Evolutionary conservation across 331 rosid species (phyloP).

Genomic region (Acacia pycnantha): DNA sequence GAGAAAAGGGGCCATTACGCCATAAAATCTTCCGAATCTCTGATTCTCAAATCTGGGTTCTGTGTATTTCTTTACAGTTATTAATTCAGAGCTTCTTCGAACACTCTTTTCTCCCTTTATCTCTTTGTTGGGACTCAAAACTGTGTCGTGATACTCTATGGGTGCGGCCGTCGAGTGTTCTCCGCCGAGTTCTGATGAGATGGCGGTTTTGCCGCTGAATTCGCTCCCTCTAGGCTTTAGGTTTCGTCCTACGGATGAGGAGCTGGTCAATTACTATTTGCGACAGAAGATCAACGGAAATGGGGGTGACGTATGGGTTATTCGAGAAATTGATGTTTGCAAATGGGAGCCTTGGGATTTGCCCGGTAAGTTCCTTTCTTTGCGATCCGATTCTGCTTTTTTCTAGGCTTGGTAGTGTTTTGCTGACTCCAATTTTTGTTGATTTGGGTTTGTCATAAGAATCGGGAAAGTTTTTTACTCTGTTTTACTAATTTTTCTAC

Average conservation of each 20-base stretch:
- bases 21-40: neutral
- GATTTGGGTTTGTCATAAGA: neutral
- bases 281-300: slow-evolving; percentile 61
- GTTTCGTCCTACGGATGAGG: slow-evolving; percentile 66
- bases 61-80: neutral
- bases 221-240: slow-evolving; percentile 68
- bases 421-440: neutral
- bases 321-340: slow-evolving; percentile 70
- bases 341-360: slow-evolving; percentile 79
- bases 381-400: neutral
- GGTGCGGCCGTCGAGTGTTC: neutral
- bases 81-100: neutral
- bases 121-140: neutral
- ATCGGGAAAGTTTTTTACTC: neutral
- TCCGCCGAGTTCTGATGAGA: slow-evolving; percentile 20
- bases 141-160: neutral
- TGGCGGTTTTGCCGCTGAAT: slow-evolving; percentile 33
- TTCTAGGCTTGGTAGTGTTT: neutral
- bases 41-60: slow-evolving; percentile 20
- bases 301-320: slow-evolving; percentile 47
- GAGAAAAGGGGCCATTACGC: neutral
- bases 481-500: neutral
- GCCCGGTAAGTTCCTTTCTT: slow-evolving; percentile 43
- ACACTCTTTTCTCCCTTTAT: neutral
- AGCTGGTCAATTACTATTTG: slow-evolving; percentile 57